Evolutionary conservation across 2,329 filamentous ascomycete genomes (phyloP), one percentile per base, ranked within the genome.

Genomic region (Cadophora malorum): DNA sequence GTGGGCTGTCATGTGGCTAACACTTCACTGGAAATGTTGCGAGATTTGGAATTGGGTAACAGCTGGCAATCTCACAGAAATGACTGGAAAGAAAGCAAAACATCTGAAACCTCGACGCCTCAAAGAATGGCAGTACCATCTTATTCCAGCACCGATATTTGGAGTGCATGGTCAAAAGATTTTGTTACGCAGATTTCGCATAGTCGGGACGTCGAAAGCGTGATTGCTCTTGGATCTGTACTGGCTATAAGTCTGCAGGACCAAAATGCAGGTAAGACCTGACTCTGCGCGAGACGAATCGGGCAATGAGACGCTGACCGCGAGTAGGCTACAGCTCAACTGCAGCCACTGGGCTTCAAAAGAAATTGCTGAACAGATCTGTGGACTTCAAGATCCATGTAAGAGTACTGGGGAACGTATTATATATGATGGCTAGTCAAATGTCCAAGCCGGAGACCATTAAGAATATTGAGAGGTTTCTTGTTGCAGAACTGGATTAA

Each of bases 1-100:
- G 86, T 96, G 1, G 93, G 93, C 0, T 96, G 92, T 73, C 87
- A 90, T 55, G 91, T 96, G 0, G 93, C 91, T 0, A 82, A 90
- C n/a, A 86, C 88, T 62, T 89, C 88, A 0, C 77, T 96, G 9
- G 77, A 79, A 9, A 83, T 83, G 49, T 86, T 95, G 83, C 77
- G 82, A 55, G 74, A 79, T 0, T 85, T 93, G 81, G 87, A 91
- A 3, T 73, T 73, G 0, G 74, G 77, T 0, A 86, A 85, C 0
- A 79, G 80, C 0, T 93, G 90, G 91, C 78, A 84, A 68, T 80
- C 73, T 69, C 88, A 84, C 66, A 85, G 83, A 70, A 67, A 77
- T 0, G 81, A 83, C 58, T 90, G 87, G 70, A 23, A 49, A 31
- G 50, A 45, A 5, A 4, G 7, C 8, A 9, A 10, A 3, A 23